Base-by-base conservation (phyloP, 208 protist genomes). In the Acanthamoeba quina region DNA sequence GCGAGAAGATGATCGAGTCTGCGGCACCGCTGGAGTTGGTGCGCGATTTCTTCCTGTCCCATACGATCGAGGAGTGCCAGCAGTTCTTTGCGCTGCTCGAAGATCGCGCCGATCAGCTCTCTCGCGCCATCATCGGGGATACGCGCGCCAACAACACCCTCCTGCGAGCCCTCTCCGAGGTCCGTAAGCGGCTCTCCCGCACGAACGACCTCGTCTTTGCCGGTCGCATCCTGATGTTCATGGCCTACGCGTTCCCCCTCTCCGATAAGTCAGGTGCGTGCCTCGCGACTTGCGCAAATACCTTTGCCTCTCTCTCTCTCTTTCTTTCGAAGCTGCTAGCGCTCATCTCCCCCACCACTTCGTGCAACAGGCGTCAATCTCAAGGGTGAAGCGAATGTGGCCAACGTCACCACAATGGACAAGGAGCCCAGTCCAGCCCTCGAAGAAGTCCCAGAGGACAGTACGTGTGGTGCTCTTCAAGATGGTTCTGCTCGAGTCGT, bases 61-160 rank as follows among this genome's bases (percentile, higher is more conserved):
- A 74, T 58, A 90, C 85, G n/a, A 90, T 72, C 31, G 62, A 72
- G 29, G 85, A 90, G 21, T 90, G 85, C 37, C 85, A 90, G 85
- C 62, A 66, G 31, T 66, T 90, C 60, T 90, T 66, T 66, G 17
- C 54, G 21, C 60, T 90, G 17, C 62, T 90, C 41, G 85, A 90
- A 24, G 85, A 66, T 9, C n/a, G 85, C 7, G 85, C 85, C 60
- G 85, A 90, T n/a, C 78, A 86, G 49, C 85, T 90, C 85, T 37
- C 62, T 1, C 60, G 41, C 37, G 60, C 54, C 60, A 90, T 90
- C 58, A 17, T 41, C 58, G 62, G 62, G 3, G 62, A 41, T 52
- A 21, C 41, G 60, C 52, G 60, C 9, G 62, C 60, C 85, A 37
- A n/a, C 58, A 90, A 90, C 34, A 54, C 62, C 15, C 85, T 90